Evolutionary conservation across 768 basidiomycete genomes (phyloP), one percentile per base, ranked within the genome.

Genomic region (Pleurotus djamor): DNA sequence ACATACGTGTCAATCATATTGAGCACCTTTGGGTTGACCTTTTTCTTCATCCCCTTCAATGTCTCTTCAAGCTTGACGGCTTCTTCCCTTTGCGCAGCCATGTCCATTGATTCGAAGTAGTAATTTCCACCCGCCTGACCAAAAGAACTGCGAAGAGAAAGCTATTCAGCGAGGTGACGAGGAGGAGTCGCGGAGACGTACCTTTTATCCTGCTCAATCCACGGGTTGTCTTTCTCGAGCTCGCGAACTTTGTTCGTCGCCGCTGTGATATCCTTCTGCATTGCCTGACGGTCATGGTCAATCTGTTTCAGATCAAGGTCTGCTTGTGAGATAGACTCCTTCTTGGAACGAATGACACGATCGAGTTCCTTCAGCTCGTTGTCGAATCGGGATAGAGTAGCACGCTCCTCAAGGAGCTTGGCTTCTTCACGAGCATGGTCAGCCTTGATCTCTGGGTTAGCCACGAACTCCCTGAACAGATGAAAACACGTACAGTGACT

Each of bases 1-100:
- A 73, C 87, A 60, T 62, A 97, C 94, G 84, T 89, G 64, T 97
- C 96, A 52, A 98, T 92, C 91, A 96, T 96, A 65, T 89, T 92
- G 78, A 97, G 86, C 48, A 94, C 95, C 71, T 96, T 97, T 3
- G 89, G 88, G 66, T 99, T 98, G 67, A 98, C 82, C 71, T 96
- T 97, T 77, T 94, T 94, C 77, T 94, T 96, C 87, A 94, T 88
- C 17, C 87, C 86, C 66, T 88, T 89, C 69, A 93, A 93, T 48
- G 86, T 79, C 16, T 83, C 77, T 64, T 92, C 88, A 9, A 98
- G 79, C 65, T 94, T 91, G 6, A 78, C 75, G 28, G 88, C 88
- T 68, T 87, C 89, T 44, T 84, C 77, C 48, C 81, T 76, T 62
- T 91, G 74, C 52, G 78, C 73, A 2, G 57, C 71, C 16, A 94